Percentiles rank a stretch among this genome's conserved stretches.
Conservation (phyloP, 768 basidiomycete genomes). For the Aureoboletus auriporus region DNA sequence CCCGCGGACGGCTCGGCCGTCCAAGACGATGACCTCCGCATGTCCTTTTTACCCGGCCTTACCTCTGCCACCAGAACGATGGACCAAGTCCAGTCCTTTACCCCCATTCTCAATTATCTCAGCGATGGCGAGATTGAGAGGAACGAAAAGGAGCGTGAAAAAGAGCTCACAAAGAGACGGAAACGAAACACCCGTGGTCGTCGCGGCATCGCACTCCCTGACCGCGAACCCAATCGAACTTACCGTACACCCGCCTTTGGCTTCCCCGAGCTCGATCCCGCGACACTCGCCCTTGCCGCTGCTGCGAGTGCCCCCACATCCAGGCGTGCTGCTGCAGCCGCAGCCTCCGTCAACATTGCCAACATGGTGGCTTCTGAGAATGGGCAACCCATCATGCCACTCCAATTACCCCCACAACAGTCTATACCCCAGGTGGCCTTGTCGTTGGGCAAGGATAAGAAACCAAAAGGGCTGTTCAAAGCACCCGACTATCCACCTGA, state of each 20-base stretch:
- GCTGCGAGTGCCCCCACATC: slow-evolving; percentile 67
- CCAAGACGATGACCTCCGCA: slow-evolving; percentile 87
- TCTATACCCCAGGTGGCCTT: slow-evolving; percentile 31
- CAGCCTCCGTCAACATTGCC: slow-evolving; percentile 79
- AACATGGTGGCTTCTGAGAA: slow-evolving; percentile 93
- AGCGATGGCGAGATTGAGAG: slow-evolving; percentile 86
- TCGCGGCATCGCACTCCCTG: slow-evolving; percentile 79
- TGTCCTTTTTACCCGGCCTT: slow-evolving; percentile 84
- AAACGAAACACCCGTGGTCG: slow-evolving; percentile 82
- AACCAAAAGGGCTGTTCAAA: slow-evolving; percentile 69
- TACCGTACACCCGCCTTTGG: slow-evolving; percentile 86
- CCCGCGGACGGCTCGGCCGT: slow-evolving; percentile 74
- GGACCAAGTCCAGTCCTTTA: slow-evolving; percentile 76
- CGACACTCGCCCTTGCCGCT: slow-evolving; percentile 61
- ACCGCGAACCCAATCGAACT: slow-evolving; percentile 89
- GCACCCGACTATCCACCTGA: slow-evolving; percentile 53
- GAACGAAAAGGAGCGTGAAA: slow-evolving; percentile 90
- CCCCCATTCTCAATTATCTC: slow-evolving; percentile 86
- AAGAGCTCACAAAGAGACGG: slow-evolving; percentile 81
- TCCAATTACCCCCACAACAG: slow-evolving; percentile 42
- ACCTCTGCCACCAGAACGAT: slow-evolving; percentile 64
- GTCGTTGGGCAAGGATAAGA: slow-evolving; percentile 56
- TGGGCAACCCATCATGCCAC: slow-evolving; percentile 52
- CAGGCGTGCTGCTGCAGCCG: slow-evolving; percentile 81
- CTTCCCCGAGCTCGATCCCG: slow-evolving; percentile 74